Evolutionary conservation across 495 filamentous ascomycete genomes (phyloP).

Genomic region (Cercophora sp.): DNA sequence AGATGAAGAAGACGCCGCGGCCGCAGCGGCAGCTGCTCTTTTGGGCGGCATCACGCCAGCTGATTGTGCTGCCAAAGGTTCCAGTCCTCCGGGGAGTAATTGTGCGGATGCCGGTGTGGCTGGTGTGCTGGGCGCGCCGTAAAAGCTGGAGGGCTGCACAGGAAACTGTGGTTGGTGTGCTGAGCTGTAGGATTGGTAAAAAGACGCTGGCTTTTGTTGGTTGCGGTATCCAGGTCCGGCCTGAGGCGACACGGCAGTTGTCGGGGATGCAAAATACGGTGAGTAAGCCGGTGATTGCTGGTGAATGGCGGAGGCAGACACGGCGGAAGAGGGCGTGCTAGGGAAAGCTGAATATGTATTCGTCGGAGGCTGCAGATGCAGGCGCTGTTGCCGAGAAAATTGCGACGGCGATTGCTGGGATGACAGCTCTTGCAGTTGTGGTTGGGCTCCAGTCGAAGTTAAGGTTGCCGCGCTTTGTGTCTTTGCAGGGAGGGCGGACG

Average conservation of each 20-base stretch:
- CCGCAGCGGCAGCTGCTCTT: slow-evolving; percentile 32
- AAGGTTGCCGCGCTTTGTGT: slow-evolving; percentile 13
- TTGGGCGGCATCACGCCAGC: slow-evolving; percentile 40
- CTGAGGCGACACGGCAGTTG: not conserved
- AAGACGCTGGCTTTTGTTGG: slow-evolving; percentile 2
- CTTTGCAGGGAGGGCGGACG: too few relatives aligned
- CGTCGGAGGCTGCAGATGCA: slow-evolving; percentile 22
- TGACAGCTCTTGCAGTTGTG: slow-evolving; percentile 22
- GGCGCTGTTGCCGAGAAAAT: slow-evolving; percentile 18
- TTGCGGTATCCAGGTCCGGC: slow-evolving; percentile 2
- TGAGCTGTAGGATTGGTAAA: slow-evolving; percentile 10
- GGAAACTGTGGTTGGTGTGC: slow-evolving; percentile 1
- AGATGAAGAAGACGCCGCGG: slow-evolving; percentile 10
- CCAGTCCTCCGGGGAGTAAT: not conserved
- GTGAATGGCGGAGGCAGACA: too few relatives aligned
- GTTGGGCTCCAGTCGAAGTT: slow-evolving; percentile 12
- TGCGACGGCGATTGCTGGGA: slow-evolving; percentile 23
- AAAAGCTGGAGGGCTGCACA: not conserved
- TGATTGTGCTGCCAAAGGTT: not conserved
- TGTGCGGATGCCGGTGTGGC: slow-evolving; percentile 6
- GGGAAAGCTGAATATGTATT: slow-evolving; percentile 20
- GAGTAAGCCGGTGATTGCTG: slow-evolving; percentile 7
- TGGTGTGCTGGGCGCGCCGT: not conserved
- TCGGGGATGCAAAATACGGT: not conserved
- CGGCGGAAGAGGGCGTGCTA: slow-evolving; percentile 11